Evolutionary conservation across 129 eudicot genomes (phyloP).

Genomic region (Helichrysum umbraculigerum): DNA sequence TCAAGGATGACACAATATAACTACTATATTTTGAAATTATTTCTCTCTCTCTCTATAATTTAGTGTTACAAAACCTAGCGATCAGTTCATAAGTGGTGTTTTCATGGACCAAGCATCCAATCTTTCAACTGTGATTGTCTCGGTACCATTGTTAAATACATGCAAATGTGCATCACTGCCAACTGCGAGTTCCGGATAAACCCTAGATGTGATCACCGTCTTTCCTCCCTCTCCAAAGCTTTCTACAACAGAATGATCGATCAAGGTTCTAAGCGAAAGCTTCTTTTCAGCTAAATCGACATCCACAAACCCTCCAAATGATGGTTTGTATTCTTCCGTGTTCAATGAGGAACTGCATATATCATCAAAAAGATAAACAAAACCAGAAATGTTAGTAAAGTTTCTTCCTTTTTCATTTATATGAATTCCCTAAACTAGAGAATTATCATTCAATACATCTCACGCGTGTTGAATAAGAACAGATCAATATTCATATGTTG

Average conservation of each 20-base stretch:
- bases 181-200: constrained; percentile 61
- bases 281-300: constrained; percentile 51
- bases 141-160: constrained; percentile 68
- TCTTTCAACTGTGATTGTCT: constrained; percentile 40
- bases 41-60: constrained; percentile 6
- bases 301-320: constrained; percentile 74
- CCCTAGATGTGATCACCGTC: constrained; percentile 63
- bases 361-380: neutral
- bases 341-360: constrained; percentile 52
- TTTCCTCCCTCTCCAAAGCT: constrained; percentile 73
- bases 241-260: constrained; percentile 80
- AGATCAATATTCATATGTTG: neutral
- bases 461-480: constrained; percentile 3
- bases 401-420: neutral
- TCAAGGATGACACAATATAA: neutral
- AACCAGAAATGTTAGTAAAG: constrained; percentile 2
- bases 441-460: neutral
- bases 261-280: constrained; percentile 68
- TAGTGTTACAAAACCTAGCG: neutral
- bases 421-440: neutral
- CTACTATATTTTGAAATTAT: constrained; percentile 11
- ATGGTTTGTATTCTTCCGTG: constrained; percentile 45
- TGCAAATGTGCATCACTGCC: constrained; percentile 45
- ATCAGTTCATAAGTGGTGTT: constrained; percentile 40
- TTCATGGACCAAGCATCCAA: constrained; percentile 75